phyloP scores from a whole-genome alignment of 2,329 filamentous ascomycete genomes.

The Neofusicoccum umdonicola region DNA sequence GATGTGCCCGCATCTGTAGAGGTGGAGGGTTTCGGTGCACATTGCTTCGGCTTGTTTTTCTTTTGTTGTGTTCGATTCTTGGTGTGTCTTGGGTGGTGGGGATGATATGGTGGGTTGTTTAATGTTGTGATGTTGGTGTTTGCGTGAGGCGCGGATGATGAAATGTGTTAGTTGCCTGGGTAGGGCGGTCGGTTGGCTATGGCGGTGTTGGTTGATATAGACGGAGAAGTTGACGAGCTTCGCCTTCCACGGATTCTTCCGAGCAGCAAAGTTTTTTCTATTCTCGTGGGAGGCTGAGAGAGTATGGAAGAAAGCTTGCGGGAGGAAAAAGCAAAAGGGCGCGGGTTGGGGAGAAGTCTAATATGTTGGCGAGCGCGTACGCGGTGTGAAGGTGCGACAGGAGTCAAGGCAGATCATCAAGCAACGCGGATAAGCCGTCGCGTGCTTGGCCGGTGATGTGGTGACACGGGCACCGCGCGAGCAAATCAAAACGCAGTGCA shows the following conservation, averaged over 20 bases:
- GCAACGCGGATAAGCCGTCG: not conserved
- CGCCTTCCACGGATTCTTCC: not conserved
- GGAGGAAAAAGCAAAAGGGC: not conserved
- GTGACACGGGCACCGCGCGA: not conserved
- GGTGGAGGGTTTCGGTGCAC: conserved; percentile 4
- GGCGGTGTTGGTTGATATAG: not conserved
- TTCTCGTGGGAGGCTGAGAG: too few relatives aligned
- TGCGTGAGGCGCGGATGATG: too few relatives aligned
- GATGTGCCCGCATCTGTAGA: not conserved
- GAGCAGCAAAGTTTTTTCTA: not conserved
- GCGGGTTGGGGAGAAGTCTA: not conserved
- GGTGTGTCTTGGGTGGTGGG: not conserved
- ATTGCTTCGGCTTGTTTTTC: not conserved
- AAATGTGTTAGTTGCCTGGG: not conserved
- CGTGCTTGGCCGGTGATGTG: not conserved
- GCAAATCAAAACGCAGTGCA: not conserved
- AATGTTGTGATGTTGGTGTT: too few relatives aligned
- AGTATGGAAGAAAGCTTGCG: not conserved
- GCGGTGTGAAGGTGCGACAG: too few relatives aligned
- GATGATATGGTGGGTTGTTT: too few relatives aligned
- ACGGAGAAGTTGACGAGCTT: not conserved
- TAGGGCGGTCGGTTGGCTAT: not conserved
- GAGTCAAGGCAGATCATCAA: not conserved
- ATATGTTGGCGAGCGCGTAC: not conserved
- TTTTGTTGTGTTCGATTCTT: not conserved